Base-by-base conservation (phyloP, 129 eudicot species). In the Rutidosis leptorrhynchoides region DNA sequence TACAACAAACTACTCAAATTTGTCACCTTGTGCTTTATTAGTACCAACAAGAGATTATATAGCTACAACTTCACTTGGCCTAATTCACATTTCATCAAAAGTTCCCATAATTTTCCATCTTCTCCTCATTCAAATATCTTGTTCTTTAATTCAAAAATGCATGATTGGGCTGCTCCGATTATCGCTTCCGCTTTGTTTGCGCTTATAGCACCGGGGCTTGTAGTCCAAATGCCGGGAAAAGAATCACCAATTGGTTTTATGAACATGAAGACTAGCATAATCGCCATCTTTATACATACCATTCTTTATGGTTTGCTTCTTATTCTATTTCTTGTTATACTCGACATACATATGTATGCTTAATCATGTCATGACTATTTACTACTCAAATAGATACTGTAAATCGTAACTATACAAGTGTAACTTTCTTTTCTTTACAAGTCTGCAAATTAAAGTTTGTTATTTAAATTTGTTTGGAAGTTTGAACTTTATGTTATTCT, bases 81-180 rank as follows among this genome's bases (percentile, higher is more conserved):
- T 9, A n/a, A 66, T 16, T 37, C 5, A 3, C 23, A 22, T 27
- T 19, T 42, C 67, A 57, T 69, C 80, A 61, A 58, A 65, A 28
- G 59, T 53, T n/a, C 14, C 17, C 53, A 17, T 12, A 12, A 62
- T 62, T 59, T 58, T n/a, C 20, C n/a, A 6, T 46, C 21, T 35
- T 37, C 25, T 64, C 25, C 17, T 2, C 51, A 21, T 53, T 53
- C 27, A 5, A 48, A 26, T 32, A 46, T 30, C 10, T 25, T 23
- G 21, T 71, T 69, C 23, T 65, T 58, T 51, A 70, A 29, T 5
- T 65, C 32, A 74, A 71, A 71, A 58, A 92, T 92, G 96, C 82
- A 74, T 11, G 96, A 92, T 57, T 87, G 87, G 95, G 98, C 90
- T 46, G 87, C 90, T 46, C 95, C 89, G 64, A 51, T 92, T 53